A percentile compares a stretch with the other conserved stretches of the same genome.
phyloP scores from a whole-genome alignment of 139 green algal species.

The Closterium sp. region DNA sequence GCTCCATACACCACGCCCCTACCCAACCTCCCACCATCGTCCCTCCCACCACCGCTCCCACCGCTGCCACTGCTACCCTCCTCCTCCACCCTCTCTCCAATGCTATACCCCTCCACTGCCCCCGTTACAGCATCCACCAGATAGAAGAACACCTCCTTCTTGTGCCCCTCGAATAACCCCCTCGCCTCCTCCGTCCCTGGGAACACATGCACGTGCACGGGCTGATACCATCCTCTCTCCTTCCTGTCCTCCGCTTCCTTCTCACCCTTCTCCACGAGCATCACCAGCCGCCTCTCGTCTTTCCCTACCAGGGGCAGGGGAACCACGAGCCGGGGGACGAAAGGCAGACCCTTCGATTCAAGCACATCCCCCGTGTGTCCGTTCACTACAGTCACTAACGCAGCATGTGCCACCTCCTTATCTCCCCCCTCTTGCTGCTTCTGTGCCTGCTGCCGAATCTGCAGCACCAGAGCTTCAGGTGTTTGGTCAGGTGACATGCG shows the following conservation, averaged over 20 bases:
- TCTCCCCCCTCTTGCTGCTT: no score
- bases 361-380: conserved; percentile 22
- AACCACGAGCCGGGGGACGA: background rate
- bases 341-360: background rate
- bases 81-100: background rate
- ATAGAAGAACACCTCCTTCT: conserved; percentile 46
- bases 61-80: background rate
- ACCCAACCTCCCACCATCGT: no score
- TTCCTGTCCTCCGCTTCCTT: background rate
- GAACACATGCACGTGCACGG: background rate
- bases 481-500: background rate
- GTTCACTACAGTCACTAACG: conserved; percentile 1
- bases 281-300: conserved; percentile 20
- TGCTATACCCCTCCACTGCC: conserved; percentile 31
- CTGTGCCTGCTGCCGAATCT: no score
- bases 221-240: background rate
- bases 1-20: conserved; percentile 2
- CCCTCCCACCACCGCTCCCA: background rate
- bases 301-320: conserved; percentile 16
- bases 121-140: conserved; percentile 29
- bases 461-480: conserved; percentile 9
- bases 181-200: conserved; percentile 9
- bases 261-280: conserved; percentile 20
- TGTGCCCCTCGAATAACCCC: conserved; percentile 2
- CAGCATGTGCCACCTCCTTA: no score